Evolutionary conservation across 768 basidiomycete species (phyloP).

Genomic region (Mycena galericulata): DNA sequence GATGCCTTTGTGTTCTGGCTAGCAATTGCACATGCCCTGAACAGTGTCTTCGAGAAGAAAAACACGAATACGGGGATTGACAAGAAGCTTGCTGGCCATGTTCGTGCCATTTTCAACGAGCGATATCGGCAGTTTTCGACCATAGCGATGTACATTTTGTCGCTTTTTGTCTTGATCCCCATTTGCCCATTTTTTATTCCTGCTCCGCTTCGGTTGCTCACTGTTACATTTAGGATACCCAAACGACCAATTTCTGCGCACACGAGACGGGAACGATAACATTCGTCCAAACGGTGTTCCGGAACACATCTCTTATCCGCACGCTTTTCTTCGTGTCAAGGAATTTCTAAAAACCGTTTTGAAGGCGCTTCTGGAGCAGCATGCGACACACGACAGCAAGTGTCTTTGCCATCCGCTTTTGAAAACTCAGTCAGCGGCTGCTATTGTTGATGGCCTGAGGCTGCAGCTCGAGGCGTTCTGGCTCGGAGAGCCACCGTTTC

Average conservation of each 20-base stretch:
- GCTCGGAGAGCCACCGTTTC: constrained; percentile 34
- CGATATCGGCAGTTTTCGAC: constrained; percentile 38
- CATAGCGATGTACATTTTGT: constrained; percentile 38
- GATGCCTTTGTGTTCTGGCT: constrained; percentile 49
- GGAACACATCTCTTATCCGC: background rate
- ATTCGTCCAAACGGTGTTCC: background rate
- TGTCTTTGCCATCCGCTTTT: constrained; percentile 22
- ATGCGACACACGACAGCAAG: background rate
- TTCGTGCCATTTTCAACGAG: constrained; percentile 38
- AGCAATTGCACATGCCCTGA: constrained; percentile 37
- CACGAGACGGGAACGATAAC: background rate
- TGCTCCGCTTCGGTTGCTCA: background rate
- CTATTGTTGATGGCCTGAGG: background rate
- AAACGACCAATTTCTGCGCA: constrained; percentile 5
- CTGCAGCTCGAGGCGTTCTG: constrained; percentile 20
- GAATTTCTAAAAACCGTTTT: background rate
- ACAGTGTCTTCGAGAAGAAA: constrained; percentile 28
- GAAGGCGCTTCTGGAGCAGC: constrained; percentile 9
- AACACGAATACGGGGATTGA: constrained; percentile 24
- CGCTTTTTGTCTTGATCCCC: constrained; percentile 41
- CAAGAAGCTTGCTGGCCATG: constrained; percentile 28
- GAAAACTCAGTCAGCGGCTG: background rate
- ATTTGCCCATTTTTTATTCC: constrained; percentile 32
- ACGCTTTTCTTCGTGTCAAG: constrained; percentile 20
- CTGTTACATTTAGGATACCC: background rate